Evolutionary conservation across 345 rosid species (phyloP).

Genomic region (Noccaea caerulescens): DNA sequence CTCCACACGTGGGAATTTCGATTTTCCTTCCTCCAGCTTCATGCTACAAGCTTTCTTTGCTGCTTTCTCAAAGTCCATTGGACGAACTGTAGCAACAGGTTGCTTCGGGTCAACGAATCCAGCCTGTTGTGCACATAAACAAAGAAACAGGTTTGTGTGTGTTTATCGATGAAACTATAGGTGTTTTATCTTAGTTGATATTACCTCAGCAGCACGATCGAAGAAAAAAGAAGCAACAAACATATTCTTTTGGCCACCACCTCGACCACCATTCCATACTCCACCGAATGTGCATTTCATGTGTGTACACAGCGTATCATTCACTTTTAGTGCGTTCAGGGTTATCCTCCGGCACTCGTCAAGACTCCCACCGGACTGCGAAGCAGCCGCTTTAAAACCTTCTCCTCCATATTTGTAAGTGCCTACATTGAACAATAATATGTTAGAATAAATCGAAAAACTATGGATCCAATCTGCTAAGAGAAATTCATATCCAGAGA

Average conservation of each 20-base stretch:
- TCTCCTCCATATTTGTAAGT: slow-evolving; percentile 77
- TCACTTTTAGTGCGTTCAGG: slow-evolving; percentile 78
- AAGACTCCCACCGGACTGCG: slow-evolving; percentile 70
- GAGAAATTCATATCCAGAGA: slow-evolving; percentile 8
- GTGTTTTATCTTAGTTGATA: not conserved
- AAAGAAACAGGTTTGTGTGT: not conserved
- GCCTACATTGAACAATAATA: slow-evolving; percentile 47
- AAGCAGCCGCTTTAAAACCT: slow-evolving; percentile 56
- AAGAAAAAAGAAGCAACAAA: slow-evolving; percentile 96
- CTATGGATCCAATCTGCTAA: slow-evolving; percentile 8
- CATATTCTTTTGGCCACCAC: slow-evolving; percentile 92
- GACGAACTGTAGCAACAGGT: slow-evolving; percentile 80
- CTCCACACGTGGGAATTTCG: slow-evolving; percentile 53
- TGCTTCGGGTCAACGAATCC: slow-evolving; percentile 63
- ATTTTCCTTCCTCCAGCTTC: slow-evolving; percentile 64
- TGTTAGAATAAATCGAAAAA: slow-evolving; percentile 4
- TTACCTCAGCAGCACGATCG: slow-evolving; percentile 98
- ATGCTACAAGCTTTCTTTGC: slow-evolving; percentile 90
- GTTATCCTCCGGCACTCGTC: slow-evolving; percentile 75
- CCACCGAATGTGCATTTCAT: slow-evolving; percentile 97
- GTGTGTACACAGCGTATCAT: slow-evolving; percentile 77
- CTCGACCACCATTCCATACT: slow-evolving; percentile 98
- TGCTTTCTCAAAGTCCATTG: slow-evolving; percentile 71
- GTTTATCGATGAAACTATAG: not conserved
- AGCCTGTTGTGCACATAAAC: slow-evolving; percentile 52